Conservation (phyloP, 164 flowering plant species). For the Saururus chinensis region DNA sequence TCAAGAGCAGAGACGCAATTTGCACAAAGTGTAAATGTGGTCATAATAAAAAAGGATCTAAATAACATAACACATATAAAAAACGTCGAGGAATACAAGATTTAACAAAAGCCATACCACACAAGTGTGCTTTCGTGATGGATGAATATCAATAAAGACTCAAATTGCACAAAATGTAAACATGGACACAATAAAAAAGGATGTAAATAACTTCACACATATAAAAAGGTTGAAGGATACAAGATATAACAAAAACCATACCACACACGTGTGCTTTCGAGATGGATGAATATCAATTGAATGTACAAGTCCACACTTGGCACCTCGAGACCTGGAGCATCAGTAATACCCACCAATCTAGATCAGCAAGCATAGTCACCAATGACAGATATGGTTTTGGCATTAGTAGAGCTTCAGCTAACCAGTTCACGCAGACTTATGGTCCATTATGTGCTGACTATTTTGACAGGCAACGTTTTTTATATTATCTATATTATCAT, state of each 20-base stretch:
- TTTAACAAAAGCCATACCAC: conserved; percentile 27
- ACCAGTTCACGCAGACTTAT: neutral
- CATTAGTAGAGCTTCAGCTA: neutral
- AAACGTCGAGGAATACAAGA: no score
- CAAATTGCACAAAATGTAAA: no score
- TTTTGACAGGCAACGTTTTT: no score
- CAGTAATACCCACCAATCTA: neutral
- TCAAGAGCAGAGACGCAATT: no score
- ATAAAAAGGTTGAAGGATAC: neutral
- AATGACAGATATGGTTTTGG: no score
- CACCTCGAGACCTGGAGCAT: conserved; percentile 39
- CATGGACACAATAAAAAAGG: no score
- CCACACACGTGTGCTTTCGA: conserved; percentile 83
- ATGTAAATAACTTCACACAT: no score
- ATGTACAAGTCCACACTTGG: conserved; percentile 66
- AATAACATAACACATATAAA: no score
- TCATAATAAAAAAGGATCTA: no score
- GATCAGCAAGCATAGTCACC: neutral
- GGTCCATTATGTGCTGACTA: no score
- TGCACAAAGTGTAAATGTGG: no score
- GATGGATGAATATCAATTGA: conserved; percentile 91
- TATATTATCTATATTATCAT: no score
- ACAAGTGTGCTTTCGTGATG: conserved; percentile 88
- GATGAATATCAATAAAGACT: conserved; percentile 86
- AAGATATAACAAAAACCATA: conserved; percentile 9